Conservation (phyloP, 2,329 filamentous ascomycete genomes). For the Meredithiella fracta region DNA sequence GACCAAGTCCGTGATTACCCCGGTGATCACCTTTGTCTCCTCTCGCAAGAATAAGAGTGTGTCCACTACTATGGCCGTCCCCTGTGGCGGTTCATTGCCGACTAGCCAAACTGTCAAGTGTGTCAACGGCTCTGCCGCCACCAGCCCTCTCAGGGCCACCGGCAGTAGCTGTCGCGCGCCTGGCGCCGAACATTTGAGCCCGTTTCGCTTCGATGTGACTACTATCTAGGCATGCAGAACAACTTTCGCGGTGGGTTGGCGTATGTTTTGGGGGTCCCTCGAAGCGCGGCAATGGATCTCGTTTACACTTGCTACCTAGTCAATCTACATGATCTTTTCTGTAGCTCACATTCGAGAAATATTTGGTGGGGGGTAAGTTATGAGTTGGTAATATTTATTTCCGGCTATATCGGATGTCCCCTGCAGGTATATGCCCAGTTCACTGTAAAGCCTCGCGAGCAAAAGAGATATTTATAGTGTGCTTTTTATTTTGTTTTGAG, state of each 20-base stretch:
- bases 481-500: neutral
- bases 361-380: too few relatives aligned
- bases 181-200: slow-evolving; percentile 41
- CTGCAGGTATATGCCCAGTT: neutral
- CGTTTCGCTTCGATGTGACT: slow-evolving; percentile 53
- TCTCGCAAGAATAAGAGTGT: neutral
- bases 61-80: neutral
- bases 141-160: slow-evolving; percentile 19
- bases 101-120: slow-evolving; percentile 23
- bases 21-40: neutral
- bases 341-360: neutral
- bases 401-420: neutral
- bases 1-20: neutral
- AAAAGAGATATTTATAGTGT: neutral
- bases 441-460: slow-evolving; percentile 5
- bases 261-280: neutral
- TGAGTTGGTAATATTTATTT: neutral
- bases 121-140: slow-evolving; percentile 20
- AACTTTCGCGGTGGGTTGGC: neutral
- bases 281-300: neutral
- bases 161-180: slow-evolving; percentile 31
- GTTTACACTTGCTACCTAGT: neutral
- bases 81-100: slow-evolving; percentile 24
- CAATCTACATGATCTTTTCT: neutral
- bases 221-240: slow-evolving; percentile 32